phyloP scores from a whole-genome alignment of 768 basidiomycete species.

The Ramaria rubella region DNA sequence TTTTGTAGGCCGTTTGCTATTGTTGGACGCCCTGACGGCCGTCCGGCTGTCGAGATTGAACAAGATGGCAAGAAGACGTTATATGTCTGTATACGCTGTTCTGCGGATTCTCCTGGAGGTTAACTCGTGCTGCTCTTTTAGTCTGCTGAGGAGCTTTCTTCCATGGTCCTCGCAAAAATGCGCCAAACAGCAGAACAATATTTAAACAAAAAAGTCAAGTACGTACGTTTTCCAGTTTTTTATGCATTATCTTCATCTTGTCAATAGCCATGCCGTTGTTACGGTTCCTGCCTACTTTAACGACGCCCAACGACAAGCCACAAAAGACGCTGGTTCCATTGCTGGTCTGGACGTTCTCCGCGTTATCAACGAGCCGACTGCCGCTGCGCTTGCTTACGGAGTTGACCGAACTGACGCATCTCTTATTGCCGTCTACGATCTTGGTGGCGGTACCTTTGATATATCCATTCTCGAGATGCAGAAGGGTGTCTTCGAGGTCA shows the following conservation, averaged over 20 bases:
- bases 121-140: constrained; percentile 31
- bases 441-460: constrained; percentile 98
- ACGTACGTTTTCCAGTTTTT: constrained; percentile 33
- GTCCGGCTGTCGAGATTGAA: constrained; percentile 80
- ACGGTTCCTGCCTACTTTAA: constrained; percentile 99
- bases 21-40: constrained; percentile 61
- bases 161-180: constrained; percentile 90
- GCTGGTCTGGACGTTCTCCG: constrained; percentile 96
- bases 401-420: constrained; percentile 76
- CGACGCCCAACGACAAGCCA: constrained; percentile 98
- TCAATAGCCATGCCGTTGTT: constrained; percentile 70
- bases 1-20: constrained; percentile 71
- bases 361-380: constrained; percentile 98
- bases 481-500: constrained; percentile 99
- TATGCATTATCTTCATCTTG: not conserved
- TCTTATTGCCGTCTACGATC: constrained; percentile 96
- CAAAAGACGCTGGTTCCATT: constrained; percentile 95
- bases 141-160: constrained; percentile 82
- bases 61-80: constrained; percentile 76
- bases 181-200: constrained; percentile 91
- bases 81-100: constrained; percentile 46
- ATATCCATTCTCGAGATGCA: constrained; percentile 99
- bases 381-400: constrained; percentile 97
- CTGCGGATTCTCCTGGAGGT: constrained; percentile 1
- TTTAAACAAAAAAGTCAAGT: constrained; percentile 91